Evolutionary conservation across 805 yeast species (phyloP).

Genomic region (Lipomyces yamanashiensis): DNA sequence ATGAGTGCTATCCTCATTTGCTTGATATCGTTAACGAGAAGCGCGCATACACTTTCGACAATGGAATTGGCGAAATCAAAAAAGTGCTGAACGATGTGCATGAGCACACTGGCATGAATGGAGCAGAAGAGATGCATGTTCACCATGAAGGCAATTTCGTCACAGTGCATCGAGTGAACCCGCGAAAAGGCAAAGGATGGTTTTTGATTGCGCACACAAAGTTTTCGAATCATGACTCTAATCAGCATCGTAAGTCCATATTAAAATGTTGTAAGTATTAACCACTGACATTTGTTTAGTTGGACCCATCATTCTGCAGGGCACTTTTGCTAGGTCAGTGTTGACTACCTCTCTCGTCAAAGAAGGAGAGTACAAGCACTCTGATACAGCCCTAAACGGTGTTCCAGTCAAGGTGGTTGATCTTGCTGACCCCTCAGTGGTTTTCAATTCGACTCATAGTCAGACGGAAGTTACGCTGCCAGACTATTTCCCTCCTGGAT

Average conservation of each 20-base stretch:
- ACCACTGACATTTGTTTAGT: slow-evolving; percentile 27
- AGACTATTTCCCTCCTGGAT: slow-evolving; percentile 79
- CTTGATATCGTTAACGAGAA: slow-evolving; percentile 80
- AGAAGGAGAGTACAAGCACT: slow-evolving; percentile 54
- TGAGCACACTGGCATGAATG: slow-evolving; percentile 48
- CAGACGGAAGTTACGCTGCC: slow-evolving; percentile 64
- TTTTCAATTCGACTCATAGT: slow-evolving; percentile 48
- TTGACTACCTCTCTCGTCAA: slow-evolving; percentile 62
- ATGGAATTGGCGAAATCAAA: slow-evolving; percentile 82
- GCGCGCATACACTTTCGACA: slow-evolving; percentile 57
- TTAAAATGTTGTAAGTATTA: not conserved
- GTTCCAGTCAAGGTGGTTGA: slow-evolving; percentile 67
- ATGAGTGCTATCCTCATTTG: slow-evolving; percentile 83
- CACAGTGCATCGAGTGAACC: slow-evolving; percentile 84
- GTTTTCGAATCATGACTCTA: slow-evolving; percentile 54
- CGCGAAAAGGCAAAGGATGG: slow-evolving; percentile 85
- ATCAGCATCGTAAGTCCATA: slow-evolving; percentile 29
- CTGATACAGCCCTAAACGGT: slow-evolving; percentile 56
- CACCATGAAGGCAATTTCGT: slow-evolving; percentile 93
- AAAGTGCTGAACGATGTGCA: slow-evolving; percentile 45
- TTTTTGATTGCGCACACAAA: slow-evolving; percentile 86
- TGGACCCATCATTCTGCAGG: slow-evolving; percentile 44
- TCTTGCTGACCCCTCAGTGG: slow-evolving; percentile 56
- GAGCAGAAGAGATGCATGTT: slow-evolving; percentile 87
- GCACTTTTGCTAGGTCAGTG: slow-evolving; percentile 50